Conservation (phyloP, 2,329 filamentous ascomycete genomes). For the Plenodomus biglobosus region DNA sequence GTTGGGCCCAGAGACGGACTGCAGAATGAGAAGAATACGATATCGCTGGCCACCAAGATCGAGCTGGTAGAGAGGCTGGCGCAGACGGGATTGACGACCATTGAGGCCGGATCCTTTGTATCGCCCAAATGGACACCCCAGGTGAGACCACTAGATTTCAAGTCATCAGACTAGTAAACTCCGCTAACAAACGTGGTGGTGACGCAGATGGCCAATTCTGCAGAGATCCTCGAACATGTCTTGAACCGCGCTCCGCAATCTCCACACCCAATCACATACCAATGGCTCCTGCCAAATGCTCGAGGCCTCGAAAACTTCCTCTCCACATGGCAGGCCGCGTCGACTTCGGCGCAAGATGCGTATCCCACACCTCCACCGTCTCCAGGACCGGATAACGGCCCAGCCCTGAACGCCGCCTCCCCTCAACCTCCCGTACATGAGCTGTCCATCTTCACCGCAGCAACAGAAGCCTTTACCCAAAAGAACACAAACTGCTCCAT, state of each 20-base stretch:
- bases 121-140: slow-evolving; percentile 84
- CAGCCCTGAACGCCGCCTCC: no score
- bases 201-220: slow-evolving; percentile 73
- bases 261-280: slow-evolving; percentile 64
- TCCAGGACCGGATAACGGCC: slow-evolving; percentile 40
- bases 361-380: slow-evolving; percentile 52
- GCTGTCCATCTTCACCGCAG: slow-evolving; percentile 78
- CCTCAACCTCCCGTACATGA: slow-evolving; percentile 48
- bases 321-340: slow-evolving; percentile 53
- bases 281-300: slow-evolving; percentile 77
- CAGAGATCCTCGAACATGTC: slow-evolving; percentile 70
- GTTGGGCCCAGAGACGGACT: slow-evolving; percentile 84
- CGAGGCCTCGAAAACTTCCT: slow-evolving; percentile 69
- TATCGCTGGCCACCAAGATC: slow-evolving; percentile 73
- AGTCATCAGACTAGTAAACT: background rate
- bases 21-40: slow-evolving; percentile 76
- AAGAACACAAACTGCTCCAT: slow-evolving; percentile 83
- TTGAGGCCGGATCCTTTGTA: slow-evolving; percentile 82
- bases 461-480: slow-evolving; percentile 77
- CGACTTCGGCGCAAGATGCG: slow-evolving; percentile 44
- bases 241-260: slow-evolving; percentile 60
- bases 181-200: background rate
- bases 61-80: slow-evolving; percentile 71
- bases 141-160: slow-evolving; percentile 48
- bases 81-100: slow-evolving; percentile 67